These are phyloP conservation scores for Amanita exitialis DNA, from an alignment of 768 basidiomycete species.

Conservation along the genomic window DNA sequence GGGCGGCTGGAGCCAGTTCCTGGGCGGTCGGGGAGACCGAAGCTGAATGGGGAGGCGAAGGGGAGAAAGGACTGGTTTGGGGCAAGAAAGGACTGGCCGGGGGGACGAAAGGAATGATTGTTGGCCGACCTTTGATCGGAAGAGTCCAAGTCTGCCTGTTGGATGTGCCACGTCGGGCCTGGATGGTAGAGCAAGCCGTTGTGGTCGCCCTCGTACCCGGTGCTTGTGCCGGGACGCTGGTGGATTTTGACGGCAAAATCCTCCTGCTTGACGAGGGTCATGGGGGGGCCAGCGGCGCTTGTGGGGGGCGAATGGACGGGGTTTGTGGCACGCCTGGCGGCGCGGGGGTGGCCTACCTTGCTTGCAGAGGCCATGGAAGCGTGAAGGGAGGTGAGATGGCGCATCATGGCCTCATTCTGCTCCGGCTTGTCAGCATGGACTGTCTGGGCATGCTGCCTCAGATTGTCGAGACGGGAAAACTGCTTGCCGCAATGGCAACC, in stretches of 20 bases:
- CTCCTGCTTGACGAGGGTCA: slow-evolving; percentile 31
- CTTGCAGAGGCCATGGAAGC: slow-evolving; percentile 64
- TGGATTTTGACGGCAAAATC: slow-evolving; percentile 22
- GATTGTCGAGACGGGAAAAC: slow-evolving; percentile 93
- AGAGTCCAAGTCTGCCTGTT: slow-evolving; percentile 27
- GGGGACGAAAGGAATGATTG: slow-evolving; percentile 68
- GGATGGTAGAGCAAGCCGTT: slow-evolving; percentile 21
- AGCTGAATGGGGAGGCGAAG: slow-evolving; percentile 29
- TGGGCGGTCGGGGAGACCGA: slow-evolving; percentile 20
- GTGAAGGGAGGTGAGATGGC: slow-evolving; percentile 75
- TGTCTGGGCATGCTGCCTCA: slow-evolving; percentile 94
- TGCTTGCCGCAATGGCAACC: slow-evolving; percentile 93
- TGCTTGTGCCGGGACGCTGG: slow-evolving; percentile 62
- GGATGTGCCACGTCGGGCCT: slow-evolving; percentile 26
- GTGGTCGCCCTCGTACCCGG: slow-evolving; percentile 55
- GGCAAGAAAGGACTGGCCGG: slow-evolving; percentile 77
- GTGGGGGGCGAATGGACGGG: slow-evolving; percentile 9
- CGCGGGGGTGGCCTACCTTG: slow-evolving; percentile 22
- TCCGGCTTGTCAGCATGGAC: slow-evolving; percentile 93
- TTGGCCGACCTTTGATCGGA: slow-evolving; percentile 19
- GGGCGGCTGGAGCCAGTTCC: slow-evolving; percentile 33
- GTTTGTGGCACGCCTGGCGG: slow-evolving; percentile 10
- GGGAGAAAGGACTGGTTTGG: slow-evolving; percentile 21
- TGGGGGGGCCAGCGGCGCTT: slow-evolving; percentile 8
- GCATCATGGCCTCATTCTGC: slow-evolving; percentile 87